Conservation (phyloP, 495 filamentous ascomycete species). For the Friedmanniomyces simplex region DNA sequence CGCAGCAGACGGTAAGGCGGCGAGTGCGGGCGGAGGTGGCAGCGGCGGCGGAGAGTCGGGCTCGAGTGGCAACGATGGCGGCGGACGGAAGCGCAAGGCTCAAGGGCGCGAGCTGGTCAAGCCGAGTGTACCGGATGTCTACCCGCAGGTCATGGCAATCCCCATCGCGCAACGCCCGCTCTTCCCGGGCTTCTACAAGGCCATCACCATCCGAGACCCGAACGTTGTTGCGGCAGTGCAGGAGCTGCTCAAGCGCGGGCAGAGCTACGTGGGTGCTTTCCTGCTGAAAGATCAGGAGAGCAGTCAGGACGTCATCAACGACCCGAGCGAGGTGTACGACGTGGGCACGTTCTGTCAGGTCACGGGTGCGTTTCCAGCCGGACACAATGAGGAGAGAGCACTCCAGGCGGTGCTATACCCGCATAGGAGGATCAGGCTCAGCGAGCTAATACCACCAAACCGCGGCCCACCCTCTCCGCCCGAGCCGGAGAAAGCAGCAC, state of each 20-base stretch:
- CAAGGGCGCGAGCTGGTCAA: conserved; percentile 71
- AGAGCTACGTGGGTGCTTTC: conserved; percentile 96
- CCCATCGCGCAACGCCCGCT: conserved; percentile 92
- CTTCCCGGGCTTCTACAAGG: conserved; percentile 98
- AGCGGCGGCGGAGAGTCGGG: conserved; percentile 41
- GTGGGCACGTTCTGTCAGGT: conserved; percentile 96
- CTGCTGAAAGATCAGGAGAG: conserved; percentile 91
- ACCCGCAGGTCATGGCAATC: conserved; percentile 97
- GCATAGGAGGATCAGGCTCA: conserved; percentile 86
- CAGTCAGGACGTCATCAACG: conserved; percentile 84
- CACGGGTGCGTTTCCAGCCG: conserved; percentile 81
- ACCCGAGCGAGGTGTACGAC: conserved; percentile 79
- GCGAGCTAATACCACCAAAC: conserved; percentile 59
- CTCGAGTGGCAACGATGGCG: conserved; percentile 43
- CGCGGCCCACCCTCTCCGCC: conserved; percentile 14
- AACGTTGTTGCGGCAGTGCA: conserved; percentile 82
- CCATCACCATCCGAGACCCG: conserved; percentile 85
- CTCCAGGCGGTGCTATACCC: conserved; percentile 92
- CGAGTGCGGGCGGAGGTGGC: conserved; percentile 30
- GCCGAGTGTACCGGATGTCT: conserved; percentile 81
- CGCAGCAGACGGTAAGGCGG: conserved; percentile 20
- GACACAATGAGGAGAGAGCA: conserved; percentile 54
- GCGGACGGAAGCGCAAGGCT: conserved; percentile 48
- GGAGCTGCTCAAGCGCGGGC: conserved; percentile 95
- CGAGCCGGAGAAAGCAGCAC: conserved; percentile 27